A percentile compares a stretch with the other conserved stretches of the same genome.
Conservation (phyloP, 2,329 filamentous ascomycete species). For the Thelonectria olida region DNA sequence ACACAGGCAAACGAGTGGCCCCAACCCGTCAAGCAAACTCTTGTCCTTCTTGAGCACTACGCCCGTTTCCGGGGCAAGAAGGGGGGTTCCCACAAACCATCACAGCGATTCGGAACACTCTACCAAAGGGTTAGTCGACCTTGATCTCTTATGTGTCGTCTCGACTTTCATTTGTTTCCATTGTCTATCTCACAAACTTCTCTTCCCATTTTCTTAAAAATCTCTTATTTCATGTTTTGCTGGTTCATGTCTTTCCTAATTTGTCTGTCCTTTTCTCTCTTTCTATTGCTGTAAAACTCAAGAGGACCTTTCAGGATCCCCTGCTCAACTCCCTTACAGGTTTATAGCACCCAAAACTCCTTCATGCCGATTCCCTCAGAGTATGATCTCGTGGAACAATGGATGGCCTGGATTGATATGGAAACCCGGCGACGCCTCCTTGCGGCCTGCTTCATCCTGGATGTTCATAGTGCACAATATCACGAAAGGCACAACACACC, state of each 20-base stretch:
- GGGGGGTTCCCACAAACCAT: conserved; percentile 56
- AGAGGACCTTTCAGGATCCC: conserved; percentile 16
- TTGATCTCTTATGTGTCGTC: conserved; percentile 33
- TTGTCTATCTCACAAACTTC: conserved; percentile 4
- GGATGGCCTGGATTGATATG: conserved; percentile 61
- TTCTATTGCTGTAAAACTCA: conserved; percentile 18
- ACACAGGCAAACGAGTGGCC: conserved; percentile 53
- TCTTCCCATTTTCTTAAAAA: conserved; percentile 4
- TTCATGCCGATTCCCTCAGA: conserved; percentile 34
- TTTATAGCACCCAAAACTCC: conserved; percentile 46
- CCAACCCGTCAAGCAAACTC: conserved; percentile 61
- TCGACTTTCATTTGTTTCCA: conserved; percentile 6
- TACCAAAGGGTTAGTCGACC: conserved; percentile 62
- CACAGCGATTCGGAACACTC: conserved; percentile 58
- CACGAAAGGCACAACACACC: conserved; percentile 56
- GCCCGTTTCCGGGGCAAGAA: conserved; percentile 63
- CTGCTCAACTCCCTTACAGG: conserved; percentile 50
- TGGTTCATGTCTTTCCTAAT: background rate
- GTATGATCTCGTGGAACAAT: conserved; percentile 48
- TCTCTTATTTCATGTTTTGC: conserved; percentile 33
- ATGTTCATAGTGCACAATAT: conserved; percentile 64
- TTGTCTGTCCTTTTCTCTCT: conserved; percentile 43
- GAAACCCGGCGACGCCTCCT: conserved; percentile 64
- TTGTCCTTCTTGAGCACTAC: conserved; percentile 65
- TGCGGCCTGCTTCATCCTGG: conserved; percentile 65